Evolutionary conservation across 2,329 filamentous ascomycete genomes (phyloP), one percentile per base, ranked within the genome.

Genomic region (Monosporascus sp.): DNA sequence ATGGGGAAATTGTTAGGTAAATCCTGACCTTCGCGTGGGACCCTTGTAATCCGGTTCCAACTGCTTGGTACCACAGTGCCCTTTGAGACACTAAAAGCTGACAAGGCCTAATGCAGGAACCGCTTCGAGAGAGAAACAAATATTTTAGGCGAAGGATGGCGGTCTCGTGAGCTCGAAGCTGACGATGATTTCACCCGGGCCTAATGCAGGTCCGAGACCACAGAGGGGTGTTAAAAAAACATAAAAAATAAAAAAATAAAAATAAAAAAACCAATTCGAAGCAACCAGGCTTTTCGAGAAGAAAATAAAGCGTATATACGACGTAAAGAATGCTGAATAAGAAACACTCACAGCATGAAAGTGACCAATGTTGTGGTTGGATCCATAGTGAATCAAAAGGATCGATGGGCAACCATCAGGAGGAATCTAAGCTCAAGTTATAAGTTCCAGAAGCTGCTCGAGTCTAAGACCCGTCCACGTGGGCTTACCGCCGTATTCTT

Each of bases 361-460:
- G 85, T 87, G 66, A 87, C 79, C 60, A 88, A 81, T 54, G 85
- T 85, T 22, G 84, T 87, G 43, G 76, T 76, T 50, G 80, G 80
- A 69, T 83, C 80, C 80, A 83, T 82, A 65, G 50, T 61, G 57
- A 52, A 55, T 55, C 44, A 37, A 52, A 39, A 5, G n/a, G 39
- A n/a, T 25, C 43, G 14, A 4, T 17, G n/a, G 9, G 20, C 43
- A n/a, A 46, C 24, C 20, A 31, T 46, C 14, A 9, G n/a, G n/a
- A 15, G 43, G 43, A 18, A 18, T 31, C 1, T 24, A 27, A 17
- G 24, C 25, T 25, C 6, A 14, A 46, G 43, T 25, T 46, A 46
- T 46, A 46, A 27, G 43, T 5, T 24, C 22, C 24, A 46, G 43
- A 46, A 35, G 31, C 43, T 6, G 20, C 11, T 22, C 24, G 14